Percentiles rank a stretch among this genome's conserved stretches.
These are phyloP conservation scores for Pestalotiopsis fici DNA, from an alignment of 2,329 filamentous ascomycete genomes.

Conservation along the genomic window DNA sequence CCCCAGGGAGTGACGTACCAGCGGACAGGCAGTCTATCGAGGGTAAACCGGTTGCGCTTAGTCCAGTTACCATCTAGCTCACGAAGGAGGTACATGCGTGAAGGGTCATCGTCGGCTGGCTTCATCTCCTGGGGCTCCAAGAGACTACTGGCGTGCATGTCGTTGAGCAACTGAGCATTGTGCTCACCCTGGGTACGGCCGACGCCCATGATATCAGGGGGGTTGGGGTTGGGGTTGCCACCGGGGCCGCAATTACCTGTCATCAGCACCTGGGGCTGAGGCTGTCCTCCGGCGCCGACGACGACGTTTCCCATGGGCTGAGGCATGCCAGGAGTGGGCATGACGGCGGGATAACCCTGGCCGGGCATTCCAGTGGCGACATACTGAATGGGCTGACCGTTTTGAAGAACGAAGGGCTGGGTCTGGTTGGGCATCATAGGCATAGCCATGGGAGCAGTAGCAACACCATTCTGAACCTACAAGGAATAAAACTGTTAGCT, in stretches of 20 bases:
- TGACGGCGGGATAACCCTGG: neutral
- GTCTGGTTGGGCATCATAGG: neutral
- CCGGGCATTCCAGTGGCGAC: constrained; percentile 7
- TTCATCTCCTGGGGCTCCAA: constrained; percentile 64
- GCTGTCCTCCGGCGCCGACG: neutral
- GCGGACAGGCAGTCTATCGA: constrained; percentile 59
- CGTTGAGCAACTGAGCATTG: constrained; percentile 46
- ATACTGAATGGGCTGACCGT: constrained; percentile 7
- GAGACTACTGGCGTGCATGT: constrained; percentile 50
- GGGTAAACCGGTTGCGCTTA: constrained; percentile 58
- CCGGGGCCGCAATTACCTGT: constrained; percentile 13
- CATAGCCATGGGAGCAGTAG: neutral
- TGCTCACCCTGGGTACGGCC: constrained; percentile 52
- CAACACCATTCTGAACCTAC: neutral
- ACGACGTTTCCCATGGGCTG: neutral
- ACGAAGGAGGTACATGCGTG: constrained; percentile 62
- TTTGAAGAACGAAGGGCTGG: neutral
- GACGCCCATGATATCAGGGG: constrained; percentile 52
- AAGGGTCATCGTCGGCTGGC: constrained; percentile 60
- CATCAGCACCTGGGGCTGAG: constrained; percentile 4
- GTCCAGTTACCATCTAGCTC: constrained; percentile 63
- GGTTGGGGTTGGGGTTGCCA: neutral
- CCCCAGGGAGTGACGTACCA: constrained; percentile 62
- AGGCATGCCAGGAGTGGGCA: constrained; percentile 2
- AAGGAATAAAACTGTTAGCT: constrained; percentile 6